These are phyloP conservation scores for Harringtonia aguacate DNA, from an alignment of 2,329 filamentous ascomycete species.

Conservation along the genomic window DNA sequence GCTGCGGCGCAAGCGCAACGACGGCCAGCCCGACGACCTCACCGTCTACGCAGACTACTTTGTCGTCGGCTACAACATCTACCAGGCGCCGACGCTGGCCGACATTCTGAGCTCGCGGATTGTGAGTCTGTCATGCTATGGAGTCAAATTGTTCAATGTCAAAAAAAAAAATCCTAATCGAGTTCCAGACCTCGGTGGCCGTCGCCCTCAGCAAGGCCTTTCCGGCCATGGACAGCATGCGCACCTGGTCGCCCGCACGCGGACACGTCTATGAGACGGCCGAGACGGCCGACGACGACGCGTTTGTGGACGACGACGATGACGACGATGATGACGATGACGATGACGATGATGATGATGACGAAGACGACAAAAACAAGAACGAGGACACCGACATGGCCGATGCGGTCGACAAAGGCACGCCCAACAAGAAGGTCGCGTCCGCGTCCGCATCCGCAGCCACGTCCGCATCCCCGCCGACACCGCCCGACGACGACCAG, in stretches of 20 bases:
- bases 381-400: constrained; percentile 1
- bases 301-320: not conserved
- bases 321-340: not conserved
- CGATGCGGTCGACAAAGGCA: not conserved
- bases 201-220: constrained; percentile 42
- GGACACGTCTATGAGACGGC: constrained; percentile 41
- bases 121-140: constrained; percentile 33
- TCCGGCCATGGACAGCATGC: constrained; percentile 36
- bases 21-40: constrained; percentile 36
- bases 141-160: too few species aligned
- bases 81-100: constrained; percentile 51
- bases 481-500: constrained; percentile 18
- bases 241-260: constrained; percentile 42
- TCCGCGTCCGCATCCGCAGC: constrained; percentile 12
- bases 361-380: constrained; percentile 1
- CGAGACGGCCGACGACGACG: too few species aligned
- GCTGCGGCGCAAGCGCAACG: constrained; percentile 45
- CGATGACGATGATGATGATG: constrained; percentile 3
- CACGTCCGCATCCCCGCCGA: constrained; percentile 16
- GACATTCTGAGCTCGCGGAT: constrained; percentile 50
- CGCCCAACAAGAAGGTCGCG: not conserved
- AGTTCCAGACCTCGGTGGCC: constrained; percentile 44
- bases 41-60: constrained; percentile 51
- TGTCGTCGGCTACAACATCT: constrained; percentile 55
- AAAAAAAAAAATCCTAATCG: too few species aligned